Evolutionary conservation across 495 filamentous ascomycete genomes (phyloP), one percentile per base, ranked within the genome.

Genomic region (Xylaria cubensis): DNA sequence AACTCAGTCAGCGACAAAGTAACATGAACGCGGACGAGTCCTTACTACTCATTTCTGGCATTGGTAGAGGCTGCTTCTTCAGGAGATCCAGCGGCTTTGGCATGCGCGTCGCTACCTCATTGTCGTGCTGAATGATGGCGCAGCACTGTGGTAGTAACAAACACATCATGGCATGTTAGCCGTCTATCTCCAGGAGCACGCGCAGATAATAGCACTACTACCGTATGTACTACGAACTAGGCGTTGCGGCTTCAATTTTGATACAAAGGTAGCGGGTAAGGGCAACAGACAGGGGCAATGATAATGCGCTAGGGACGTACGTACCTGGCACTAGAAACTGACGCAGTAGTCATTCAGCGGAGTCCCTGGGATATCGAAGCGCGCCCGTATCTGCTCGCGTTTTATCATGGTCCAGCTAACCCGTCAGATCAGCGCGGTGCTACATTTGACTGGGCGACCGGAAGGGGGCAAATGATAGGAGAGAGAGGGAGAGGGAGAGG

Each of bases 71-170:
- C 10, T 67, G 65, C 17, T 44, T n/a, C 12, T 24, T 56, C n/a
- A 67, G 21, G 13, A 67, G 65, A 56, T 55, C 65, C 8, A 56
- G n/a, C 29, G 65, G 65, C 34, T 44, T 56, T 36, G 65, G 65
- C 65, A 67, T 67, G 3, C 65, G 65, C n/a, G 24, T 44, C 6
- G 44, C 65, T 1, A 86, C 74, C 72, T 90, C 88, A 78, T 89
- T 88, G 67, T 89, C 86, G 13, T 86, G 76, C 75, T 89, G 88
- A 29, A 86, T 80, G 48, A 88, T 72, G 13, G 81, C 81, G 76
- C 88, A 89, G 74, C 82, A 67, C 65, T 55, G 26, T 32, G 4
- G 26, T 6, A 1, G 24, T 15, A 26, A 10, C 24, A 55, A n/a
- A 9, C 10, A 10, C 29, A 32, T 34, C 0, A 36, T 34, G 12